Base-by-base conservation (phyloP, 257 asterid genomes). In the Solanum rostratum region DNA sequence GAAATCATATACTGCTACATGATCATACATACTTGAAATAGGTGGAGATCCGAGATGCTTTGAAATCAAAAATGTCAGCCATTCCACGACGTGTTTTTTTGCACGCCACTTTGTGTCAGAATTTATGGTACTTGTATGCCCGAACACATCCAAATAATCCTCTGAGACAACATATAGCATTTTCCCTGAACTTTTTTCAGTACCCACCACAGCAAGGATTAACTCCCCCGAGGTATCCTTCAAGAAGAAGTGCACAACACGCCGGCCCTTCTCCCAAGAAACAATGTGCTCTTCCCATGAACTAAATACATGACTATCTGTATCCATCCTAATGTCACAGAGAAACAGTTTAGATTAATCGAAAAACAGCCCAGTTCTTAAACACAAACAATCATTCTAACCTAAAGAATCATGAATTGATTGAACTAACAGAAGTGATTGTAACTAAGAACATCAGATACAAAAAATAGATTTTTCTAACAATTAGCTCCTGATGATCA, bases 171-270 rank as follows among this genome's bases (percentile, higher is more conserved):
- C 54, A 86, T 93, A 90, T 15, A 79, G 20, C 78, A 88, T 88
- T 79, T 88, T 89, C 54, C 87, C 86, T 57, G 50, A 1, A 83
- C 90, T 87, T 86, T 86, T 87, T 83, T 88, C 91, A 46, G 60
- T 84, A 65, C 92, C 93, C 83, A 87, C 92, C 54, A 88, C 92
- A 13, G 87, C 92, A 84, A 89, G 92, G 71, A 91, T 29, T 16
- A 62, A 85, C 87, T 87, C 79, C 69, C 71, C 83, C 5, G 82
- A 81, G 60, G 60, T 54, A 82, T 89, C 90, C 90, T 50, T 85
- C 39, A 90, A 70, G 83, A 69, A 12, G 66, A 69, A 90, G 89
- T 93, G 92, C 87, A 91, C 74, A 55, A 90, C 16, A 7, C 91
- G 90, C 53, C 55, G 85, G 63, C 91, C 92, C 83, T 74, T 90